Evolutionary conservation across 2,329 filamentous ascomycete species (phyloP).

Genomic region (Drechslerella coelobrocha): DNA sequence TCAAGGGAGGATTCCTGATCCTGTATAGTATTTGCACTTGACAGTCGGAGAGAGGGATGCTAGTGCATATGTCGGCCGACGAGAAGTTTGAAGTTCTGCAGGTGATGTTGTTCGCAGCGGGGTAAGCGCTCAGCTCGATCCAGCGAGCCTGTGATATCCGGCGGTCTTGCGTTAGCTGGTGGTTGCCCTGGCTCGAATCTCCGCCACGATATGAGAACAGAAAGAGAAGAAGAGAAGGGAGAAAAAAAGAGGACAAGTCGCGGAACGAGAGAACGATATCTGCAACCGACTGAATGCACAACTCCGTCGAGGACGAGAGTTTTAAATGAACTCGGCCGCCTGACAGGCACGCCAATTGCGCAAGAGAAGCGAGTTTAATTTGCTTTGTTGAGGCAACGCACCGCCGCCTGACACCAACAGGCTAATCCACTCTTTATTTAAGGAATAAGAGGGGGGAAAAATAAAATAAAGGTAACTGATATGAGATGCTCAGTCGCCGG

Average conservation of each 20-base stretch:
- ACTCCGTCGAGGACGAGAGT: background rate
- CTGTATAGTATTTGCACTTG: too few species aligned
- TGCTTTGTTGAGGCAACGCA: background rate
- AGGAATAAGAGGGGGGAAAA: too few species aligned
- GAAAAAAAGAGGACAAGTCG: background rate
- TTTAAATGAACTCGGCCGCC: background rate
- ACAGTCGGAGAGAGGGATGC: too few species aligned
- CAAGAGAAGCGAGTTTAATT: constrained; percentile 6
- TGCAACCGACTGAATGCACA: background rate
- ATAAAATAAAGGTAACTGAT: too few species aligned
- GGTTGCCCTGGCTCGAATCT: too few species aligned
- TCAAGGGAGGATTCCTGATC: too few species aligned
- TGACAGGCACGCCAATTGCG: constrained; percentile 5
- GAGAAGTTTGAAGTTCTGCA: constrained; percentile 3
- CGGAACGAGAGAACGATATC: background rate
- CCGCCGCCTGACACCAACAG: background rate
- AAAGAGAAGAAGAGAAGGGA: background rate
- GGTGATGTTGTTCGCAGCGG: constrained; percentile 4
- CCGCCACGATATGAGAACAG: constrained; percentile 11
- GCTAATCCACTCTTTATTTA: background rate
- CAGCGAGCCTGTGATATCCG: constrained; percentile 42
- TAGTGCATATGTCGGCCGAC: too few species aligned
- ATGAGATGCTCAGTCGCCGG: too few species aligned
- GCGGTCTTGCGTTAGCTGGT: constrained; percentile 1
- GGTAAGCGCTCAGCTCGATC: constrained; percentile 40